Conservation (phyloP, 257 asterid genomes). For the Jasminum sambac region DNA sequence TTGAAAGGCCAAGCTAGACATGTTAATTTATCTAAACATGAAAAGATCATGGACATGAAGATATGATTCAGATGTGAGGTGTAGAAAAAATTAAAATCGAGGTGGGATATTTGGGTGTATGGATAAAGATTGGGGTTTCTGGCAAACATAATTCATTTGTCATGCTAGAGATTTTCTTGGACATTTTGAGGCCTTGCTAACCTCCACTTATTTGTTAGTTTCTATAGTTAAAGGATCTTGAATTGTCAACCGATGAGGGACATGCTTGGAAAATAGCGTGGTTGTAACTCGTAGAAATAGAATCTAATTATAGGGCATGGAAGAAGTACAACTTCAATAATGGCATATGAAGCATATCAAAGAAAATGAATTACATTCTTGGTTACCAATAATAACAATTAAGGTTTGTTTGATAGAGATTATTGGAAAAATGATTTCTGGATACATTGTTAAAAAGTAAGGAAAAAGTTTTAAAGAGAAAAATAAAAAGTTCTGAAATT, state of each 20-base stretch:
- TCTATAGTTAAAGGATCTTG: constrained; percentile 7
- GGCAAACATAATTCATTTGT: neutral
- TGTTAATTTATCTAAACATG: neutral
- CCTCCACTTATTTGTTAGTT: neutral
- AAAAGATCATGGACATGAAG: neutral
- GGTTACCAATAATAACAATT: neutral
- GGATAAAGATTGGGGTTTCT: too few relatives aligned
- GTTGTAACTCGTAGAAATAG: neutral
- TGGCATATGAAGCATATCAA: constrained; percentile 1
- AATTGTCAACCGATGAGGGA: neutral
- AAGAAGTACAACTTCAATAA: neutral
- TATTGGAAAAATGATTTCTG: too few relatives aligned
- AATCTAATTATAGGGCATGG: neutral
- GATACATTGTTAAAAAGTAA: too few relatives aligned
- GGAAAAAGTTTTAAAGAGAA: too few relatives aligned
- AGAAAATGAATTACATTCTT: neutral
- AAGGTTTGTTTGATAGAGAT: neutral
- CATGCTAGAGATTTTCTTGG: neutral
- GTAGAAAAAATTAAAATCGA: neutral
- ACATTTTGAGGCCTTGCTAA: constrained; percentile 5
- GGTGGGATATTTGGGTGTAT: neutral
- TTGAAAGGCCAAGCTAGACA: neutral
- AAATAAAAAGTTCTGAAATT: too few relatives aligned
- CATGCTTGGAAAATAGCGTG: neutral
- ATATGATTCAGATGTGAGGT: neutral